These are phyloP conservation scores for Guadua angustifolia DNA, from an alignment of 176 grass and related monocot species.

Conservation along the genomic window DNA sequence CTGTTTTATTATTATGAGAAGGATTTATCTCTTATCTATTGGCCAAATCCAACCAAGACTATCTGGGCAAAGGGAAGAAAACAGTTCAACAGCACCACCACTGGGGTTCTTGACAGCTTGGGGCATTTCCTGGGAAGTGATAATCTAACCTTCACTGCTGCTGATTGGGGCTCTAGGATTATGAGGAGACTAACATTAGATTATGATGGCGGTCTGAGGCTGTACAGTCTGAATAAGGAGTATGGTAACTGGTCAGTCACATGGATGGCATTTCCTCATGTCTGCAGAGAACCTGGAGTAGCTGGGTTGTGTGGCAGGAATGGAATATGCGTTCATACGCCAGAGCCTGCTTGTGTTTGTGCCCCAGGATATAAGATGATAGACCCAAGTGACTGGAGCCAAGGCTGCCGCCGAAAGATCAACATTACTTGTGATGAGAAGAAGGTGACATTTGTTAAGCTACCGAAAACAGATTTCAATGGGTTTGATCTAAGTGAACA, in stretches of 20 bases:
- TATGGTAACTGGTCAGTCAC: conserved; percentile 47
- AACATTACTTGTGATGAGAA: conserved; percentile 23
- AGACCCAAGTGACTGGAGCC: conserved; percentile 50
- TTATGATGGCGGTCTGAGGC: conserved; percentile 57
- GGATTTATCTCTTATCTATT: conserved; percentile 52
- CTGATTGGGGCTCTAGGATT: conserved; percentile 45
- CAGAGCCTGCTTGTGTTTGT: conserved; percentile 49
- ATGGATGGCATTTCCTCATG: conserved; percentile 58
- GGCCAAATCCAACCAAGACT: conserved; percentile 37
- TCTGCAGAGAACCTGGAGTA: conserved; percentile 18
- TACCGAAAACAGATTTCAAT: conserved; percentile 39
- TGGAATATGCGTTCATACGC: conserved; percentile 59
- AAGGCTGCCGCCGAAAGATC: conserved; percentile 55
- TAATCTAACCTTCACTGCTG: conserved; percentile 34
- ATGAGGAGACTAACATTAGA: conserved; percentile 52
- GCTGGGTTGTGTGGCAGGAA: conserved; percentile 59
- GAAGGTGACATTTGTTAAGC: conserved; percentile 38
- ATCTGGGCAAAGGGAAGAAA: conserved; percentile 44
- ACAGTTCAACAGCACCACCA: conserved; percentile 22
- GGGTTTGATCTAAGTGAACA: conserved; percentile 24
- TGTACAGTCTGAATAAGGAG: conserved; percentile 45
- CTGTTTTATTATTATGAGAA: conserved; percentile 47
- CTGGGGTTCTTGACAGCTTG: conserved; percentile 31
- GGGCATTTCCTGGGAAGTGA: conserved; percentile 49
- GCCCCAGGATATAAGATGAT: conserved; percentile 47